These are phyloP conservation scores for Cladosporium sp. DNA, from an alignment of 2,329 filamentous ascomycete species.

Conservation along the genomic window DNA sequence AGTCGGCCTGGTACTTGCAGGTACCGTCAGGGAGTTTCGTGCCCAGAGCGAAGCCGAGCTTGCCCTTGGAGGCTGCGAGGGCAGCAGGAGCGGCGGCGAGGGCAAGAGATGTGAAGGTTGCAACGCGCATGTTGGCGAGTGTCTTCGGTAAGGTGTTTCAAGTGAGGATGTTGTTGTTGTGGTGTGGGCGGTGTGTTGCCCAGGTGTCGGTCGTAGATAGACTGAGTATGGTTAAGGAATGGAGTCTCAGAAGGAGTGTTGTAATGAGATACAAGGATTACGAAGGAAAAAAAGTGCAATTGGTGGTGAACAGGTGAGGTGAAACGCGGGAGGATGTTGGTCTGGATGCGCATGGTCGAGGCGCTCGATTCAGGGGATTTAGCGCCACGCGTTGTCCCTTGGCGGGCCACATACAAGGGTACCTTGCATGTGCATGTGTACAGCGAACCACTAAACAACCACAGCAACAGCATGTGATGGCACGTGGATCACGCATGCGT, in stretches of 20 bases:
- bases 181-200: slow-evolving; percentile 1
- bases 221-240: neutral
- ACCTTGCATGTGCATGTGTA: neutral
- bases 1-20: slow-evolving; percentile 65
- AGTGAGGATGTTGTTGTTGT: neutral
- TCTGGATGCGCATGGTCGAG: neutral
- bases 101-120: slow-evolving; percentile 29
- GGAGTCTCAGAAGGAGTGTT: slow-evolving; percentile 6
- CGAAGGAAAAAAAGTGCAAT: neutral
- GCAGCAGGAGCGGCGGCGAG: slow-evolving; percentile 28
- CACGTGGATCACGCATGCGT: slow-evolving; percentile 1
- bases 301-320: neutral
- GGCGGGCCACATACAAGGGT: neutral
- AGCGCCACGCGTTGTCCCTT: slow-evolving; percentile 15
- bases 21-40: slow-evolving; percentile 60
- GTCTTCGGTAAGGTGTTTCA: slow-evolving; percentile 9
- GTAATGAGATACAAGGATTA: slow-evolving; percentile 4
- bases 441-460: neutral
- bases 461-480: neutral
- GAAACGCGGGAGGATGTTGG: slow-evolving; percentile 11
- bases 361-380: slow-evolving; percentile 6
- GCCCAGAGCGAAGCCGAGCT: slow-evolving; percentile 66
- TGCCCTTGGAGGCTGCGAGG: slow-evolving; percentile 43
- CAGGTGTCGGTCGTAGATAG: neutral
- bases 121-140: slow-evolving; percentile 28